A percentile compares a stretch with the other conserved stretches of the same genome.
Evolutionary conservation across 202 grass and related monocot species (phyloP).

Genomic region (Musa balbisiana): DNA sequence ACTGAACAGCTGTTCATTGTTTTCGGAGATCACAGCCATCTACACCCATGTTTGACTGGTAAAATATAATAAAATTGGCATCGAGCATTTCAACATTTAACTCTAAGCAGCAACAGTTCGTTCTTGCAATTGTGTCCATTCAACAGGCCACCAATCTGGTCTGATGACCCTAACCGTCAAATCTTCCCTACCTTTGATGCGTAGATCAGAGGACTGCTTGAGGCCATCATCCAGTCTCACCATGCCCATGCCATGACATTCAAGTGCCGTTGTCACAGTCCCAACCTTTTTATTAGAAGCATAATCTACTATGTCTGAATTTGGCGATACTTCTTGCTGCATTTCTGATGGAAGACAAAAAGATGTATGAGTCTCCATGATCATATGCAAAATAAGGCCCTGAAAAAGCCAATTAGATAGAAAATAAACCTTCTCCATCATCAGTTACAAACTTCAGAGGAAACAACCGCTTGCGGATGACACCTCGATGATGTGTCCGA

Average conservation of each 20-base stretch:
- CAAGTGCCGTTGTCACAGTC: slow-evolving; percentile 47
- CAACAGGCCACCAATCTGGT: slow-evolving; percentile 80
- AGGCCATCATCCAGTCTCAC: slow-evolving; percentile 52
- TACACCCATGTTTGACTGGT: neutral
- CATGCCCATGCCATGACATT: slow-evolving; percentile 57
- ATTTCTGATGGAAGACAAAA: slow-evolving; percentile 39
- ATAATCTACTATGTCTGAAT: slow-evolving; percentile 49
- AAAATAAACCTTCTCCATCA: slow-evolving; percentile 50
- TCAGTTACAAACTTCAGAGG: slow-evolving; percentile 52
- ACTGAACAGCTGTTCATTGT: too few relatives aligned
- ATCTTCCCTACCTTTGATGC: slow-evolving; percentile 34
- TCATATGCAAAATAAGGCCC: neutral
- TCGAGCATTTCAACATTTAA: neutral
- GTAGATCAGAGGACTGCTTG: slow-evolving; percentile 25
- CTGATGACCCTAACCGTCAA: slow-evolving; percentile 47
- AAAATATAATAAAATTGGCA: neutral
- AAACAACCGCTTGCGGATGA: slow-evolving; percentile 74
- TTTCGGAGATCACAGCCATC: too few relatives aligned
- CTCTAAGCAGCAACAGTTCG: neutral
- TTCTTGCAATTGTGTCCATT: slow-evolving; percentile 49
- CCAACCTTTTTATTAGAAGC: slow-evolving; percentile 64
- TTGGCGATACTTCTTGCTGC: slow-evolving; percentile 35
- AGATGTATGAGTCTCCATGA: neutral
- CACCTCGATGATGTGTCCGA: slow-evolving; percentile 70
- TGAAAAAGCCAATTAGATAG: neutral